Conservation (phyloP, 2,329 filamentous ascomycete species). For the Zymoseptoria passerinii region DNA sequence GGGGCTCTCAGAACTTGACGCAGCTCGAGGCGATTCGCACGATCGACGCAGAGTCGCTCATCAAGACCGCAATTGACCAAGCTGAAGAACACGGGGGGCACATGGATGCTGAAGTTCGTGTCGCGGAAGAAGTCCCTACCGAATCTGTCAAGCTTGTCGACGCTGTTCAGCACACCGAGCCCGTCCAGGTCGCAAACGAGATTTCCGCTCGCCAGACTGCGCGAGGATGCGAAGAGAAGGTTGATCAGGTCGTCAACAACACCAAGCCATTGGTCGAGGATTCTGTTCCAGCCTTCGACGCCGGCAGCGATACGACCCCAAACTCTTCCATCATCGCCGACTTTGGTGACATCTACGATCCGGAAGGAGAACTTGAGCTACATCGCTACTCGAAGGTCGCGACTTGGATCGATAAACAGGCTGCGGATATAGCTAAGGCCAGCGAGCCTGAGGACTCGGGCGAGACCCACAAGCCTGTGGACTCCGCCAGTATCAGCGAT, state of each 20-base stretch:
- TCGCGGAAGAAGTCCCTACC: not conserved
- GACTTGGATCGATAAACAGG: not conserved
- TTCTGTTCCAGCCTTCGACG: not conserved
- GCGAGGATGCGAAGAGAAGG: not conserved
- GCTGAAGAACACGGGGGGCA: not conserved
- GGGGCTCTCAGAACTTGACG: constrained; percentile 25
- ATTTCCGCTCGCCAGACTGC: not conserved
- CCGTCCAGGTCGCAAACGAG: not conserved
- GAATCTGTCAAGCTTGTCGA: not conserved
- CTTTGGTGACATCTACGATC: not conserved
- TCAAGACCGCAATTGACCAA: not conserved
- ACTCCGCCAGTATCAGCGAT: not conserved
- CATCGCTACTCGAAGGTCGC: not conserved
- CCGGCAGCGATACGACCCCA: not conserved
- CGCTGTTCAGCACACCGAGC: not conserved
- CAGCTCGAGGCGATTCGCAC: constrained; percentile 15
- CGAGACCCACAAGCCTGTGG: not conserved
- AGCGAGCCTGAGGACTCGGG: not conserved
- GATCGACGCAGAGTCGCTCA: constrained; percentile 3
- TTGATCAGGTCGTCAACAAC: not conserved
- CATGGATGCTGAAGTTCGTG: not conserved
- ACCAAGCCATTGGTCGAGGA: not conserved
- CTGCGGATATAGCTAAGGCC: not conserved
- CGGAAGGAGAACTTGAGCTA: not conserved
- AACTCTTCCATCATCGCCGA: not conserved